phyloP scores from a whole-genome alignment of 192 early-diverging fungal species.

The Mortierella alpina region DNA sequence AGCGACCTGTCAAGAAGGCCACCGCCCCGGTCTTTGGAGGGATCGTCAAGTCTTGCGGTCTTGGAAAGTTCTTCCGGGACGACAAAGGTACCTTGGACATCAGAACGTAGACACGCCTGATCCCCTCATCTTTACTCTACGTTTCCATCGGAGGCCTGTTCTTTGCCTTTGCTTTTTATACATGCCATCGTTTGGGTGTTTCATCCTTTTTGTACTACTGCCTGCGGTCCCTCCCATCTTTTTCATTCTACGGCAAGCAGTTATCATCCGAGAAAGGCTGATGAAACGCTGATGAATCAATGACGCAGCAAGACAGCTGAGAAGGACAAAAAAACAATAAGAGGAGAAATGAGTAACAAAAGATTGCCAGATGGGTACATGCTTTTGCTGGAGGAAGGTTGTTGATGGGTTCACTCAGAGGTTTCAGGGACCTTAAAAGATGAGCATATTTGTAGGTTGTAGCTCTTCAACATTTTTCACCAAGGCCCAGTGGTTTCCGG shows the following conservation, averaged over 20 bases:
- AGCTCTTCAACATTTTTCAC: neutral
- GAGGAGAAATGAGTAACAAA: too few relatives aligned
- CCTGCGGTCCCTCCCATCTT: neutral
- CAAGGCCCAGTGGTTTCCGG: neutral
- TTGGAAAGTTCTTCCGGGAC: constrained; percentile 23
- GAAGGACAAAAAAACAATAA: too few relatives aligned
- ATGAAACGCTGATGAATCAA: neutral
- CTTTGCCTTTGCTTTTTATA: neutral
- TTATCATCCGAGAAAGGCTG: neutral
- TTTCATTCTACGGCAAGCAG: neutral
- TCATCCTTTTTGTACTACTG: neutral
- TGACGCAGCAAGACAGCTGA: too few relatives aligned
- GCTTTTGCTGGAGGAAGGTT: too few relatives aligned
- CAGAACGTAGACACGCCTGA: too few relatives aligned
- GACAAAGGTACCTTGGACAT: constrained; percentile 33
- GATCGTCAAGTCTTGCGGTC: constrained; percentile 25
- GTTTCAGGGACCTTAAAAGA: too few relatives aligned
- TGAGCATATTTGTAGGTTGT: too few relatives aligned
- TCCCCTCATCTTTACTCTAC: neutral
- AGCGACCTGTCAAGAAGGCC: constrained; percentile 35
- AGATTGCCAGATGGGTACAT: too few relatives aligned
- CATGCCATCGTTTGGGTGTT: neutral
- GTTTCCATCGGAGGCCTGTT: neutral
- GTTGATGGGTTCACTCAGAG: too few relatives aligned
- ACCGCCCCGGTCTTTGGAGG: constrained; percentile 35